phyloP scores from a whole-genome alignment of 768 basidiomycete species.

The Amanita muscaria region DNA sequence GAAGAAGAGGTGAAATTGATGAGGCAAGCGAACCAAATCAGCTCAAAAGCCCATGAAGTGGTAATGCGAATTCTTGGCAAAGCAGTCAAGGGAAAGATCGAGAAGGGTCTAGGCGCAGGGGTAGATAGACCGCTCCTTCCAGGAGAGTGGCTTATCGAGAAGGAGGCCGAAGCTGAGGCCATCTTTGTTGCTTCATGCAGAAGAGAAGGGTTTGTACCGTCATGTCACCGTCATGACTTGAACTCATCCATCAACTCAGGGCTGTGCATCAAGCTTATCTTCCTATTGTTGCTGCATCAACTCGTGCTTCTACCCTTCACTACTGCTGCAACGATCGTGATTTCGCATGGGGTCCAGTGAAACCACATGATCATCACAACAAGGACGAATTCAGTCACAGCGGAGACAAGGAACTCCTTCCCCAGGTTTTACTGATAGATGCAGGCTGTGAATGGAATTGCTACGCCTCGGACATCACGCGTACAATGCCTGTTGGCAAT shows the following conservation, averaged over 20 bases:
- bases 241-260: constrained; percentile 27
- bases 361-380: constrained; percentile 47
- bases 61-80: constrained; percentile 87
- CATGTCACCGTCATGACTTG: not conserved
- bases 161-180: constrained; percentile 91
- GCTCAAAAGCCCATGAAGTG: constrained; percentile 81
- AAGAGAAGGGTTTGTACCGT: constrained; percentile 64
- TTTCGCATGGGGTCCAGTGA: constrained; percentile 77
- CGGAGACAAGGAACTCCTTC: constrained; percentile 33
- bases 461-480: constrained; percentile 51
- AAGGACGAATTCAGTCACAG: constrained; percentile 34
- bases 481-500: constrained; percentile 91
- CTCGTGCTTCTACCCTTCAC: constrained; percentile 82
- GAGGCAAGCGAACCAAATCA: constrained; percentile 74
- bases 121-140: constrained; percentile 50
- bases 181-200: constrained; percentile 88
- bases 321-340: constrained; percentile 91
- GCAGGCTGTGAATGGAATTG: constrained; percentile 84
- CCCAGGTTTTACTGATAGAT: constrained; percentile 83
- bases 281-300: constrained; percentile 85
- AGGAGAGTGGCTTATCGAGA: constrained; percentile 82
- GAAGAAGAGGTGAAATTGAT: constrained; percentile 66
- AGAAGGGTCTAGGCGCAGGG: constrained; percentile 34
- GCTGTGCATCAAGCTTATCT: constrained; percentile 84
- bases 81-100: constrained; percentile 52